A percentile compares a stretch with the other conserved stretches of the same genome.
Evolutionary conservation across 2,329 filamentous ascomycete genomes (phyloP).

Genomic region (Paecilomyces niveus): DNA sequence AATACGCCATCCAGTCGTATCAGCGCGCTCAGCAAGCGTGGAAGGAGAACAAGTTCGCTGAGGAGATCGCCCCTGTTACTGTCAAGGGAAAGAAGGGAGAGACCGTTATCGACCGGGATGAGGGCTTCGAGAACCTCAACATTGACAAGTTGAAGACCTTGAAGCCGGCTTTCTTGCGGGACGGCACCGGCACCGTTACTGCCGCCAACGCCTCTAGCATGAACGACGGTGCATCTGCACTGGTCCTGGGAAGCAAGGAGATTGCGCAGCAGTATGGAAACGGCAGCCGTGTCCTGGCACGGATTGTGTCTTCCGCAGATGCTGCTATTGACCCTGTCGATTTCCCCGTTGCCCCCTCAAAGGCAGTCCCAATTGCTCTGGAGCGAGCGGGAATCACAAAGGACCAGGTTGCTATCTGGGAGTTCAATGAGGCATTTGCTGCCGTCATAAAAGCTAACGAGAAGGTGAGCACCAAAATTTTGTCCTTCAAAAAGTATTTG

Average conservation of each 20-base stretch:
- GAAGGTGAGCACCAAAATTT: slow-evolving; percentile 49
- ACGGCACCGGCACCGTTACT: slow-evolving; percentile 83
- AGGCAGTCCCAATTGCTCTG: slow-evolving; percentile 84
- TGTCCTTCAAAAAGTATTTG: background rate
- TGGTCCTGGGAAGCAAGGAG: slow-evolving; percentile 75
- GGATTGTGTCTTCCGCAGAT: slow-evolving; percentile 79
- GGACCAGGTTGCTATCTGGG: slow-evolving; percentile 89
- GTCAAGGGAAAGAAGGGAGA: slow-evolving; percentile 80
- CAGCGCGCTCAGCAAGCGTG: slow-evolving; percentile 85
- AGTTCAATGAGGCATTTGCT: slow-evolving; percentile 98
- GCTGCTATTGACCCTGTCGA: slow-evolving; percentile 86
- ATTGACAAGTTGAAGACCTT: slow-evolving; percentile 77
- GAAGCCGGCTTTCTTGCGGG: slow-evolving; percentile 83
- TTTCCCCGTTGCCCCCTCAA: slow-evolving; percentile 87
- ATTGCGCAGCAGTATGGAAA: slow-evolving; percentile 73
- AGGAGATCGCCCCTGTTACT: slow-evolving; percentile 84
- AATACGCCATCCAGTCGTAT: slow-evolving; percentile 84
- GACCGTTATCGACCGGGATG: slow-evolving; percentile 69
- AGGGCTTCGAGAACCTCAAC: slow-evolving; percentile 83
- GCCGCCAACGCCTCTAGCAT: slow-evolving; percentile 91
- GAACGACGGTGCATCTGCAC: slow-evolving; percentile 87
- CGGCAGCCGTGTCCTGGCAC: slow-evolving; percentile 74
- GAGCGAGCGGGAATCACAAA: slow-evolving; percentile 83
- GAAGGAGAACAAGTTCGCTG: slow-evolving; percentile 72
- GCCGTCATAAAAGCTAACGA: slow-evolving; percentile 92